phyloP scores from a whole-genome alignment of 257 asterid genomes.

The Parsonsia alboflavescens region DNA sequence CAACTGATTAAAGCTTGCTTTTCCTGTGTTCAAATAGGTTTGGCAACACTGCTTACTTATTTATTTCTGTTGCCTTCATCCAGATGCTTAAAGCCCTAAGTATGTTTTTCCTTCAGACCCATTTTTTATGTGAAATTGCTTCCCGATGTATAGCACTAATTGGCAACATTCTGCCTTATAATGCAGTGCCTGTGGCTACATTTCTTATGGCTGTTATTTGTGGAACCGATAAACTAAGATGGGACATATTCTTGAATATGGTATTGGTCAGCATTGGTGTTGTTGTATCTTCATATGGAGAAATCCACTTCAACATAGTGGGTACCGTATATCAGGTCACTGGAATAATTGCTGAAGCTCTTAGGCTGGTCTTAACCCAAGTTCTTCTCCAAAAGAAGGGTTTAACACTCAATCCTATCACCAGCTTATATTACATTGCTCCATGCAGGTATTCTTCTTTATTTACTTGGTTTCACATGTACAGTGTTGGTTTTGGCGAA shows the following conservation, averaged over 20 bases:
- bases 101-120: constrained; percentile 29
- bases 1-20: constrained; percentile 4
- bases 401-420: constrained; percentile 85
- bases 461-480: neutral
- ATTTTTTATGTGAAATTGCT: constrained; percentile 10
- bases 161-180: constrained; percentile 18
- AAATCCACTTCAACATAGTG: constrained; percentile 87
- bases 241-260: constrained; percentile 87
- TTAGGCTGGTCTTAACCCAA: constrained; percentile 93
- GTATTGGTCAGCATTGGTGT: constrained; percentile 90
- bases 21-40: constrained; percentile 53
- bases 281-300: constrained; percentile 92
- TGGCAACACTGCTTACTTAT: constrained; percentile 95
- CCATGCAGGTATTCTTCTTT: constrained; percentile 80
- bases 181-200: constrained; percentile 99
- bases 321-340: constrained; percentile 98
- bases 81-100: constrained; percentile 99
- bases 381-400: constrained; percentile 96
- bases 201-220: constrained; percentile 89
- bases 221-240: constrained; percentile 88
- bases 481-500: neutral
- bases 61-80: constrained; percentile 97
- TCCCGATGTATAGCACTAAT: constrained; percentile 22
- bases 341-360: constrained; percentile 96
- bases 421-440: constrained; percentile 95